These are phyloP conservation scores for Cystobasidiopsis lactophilus DNA, from an alignment of 768 basidiomycete species.

Conservation along the genomic window DNA sequence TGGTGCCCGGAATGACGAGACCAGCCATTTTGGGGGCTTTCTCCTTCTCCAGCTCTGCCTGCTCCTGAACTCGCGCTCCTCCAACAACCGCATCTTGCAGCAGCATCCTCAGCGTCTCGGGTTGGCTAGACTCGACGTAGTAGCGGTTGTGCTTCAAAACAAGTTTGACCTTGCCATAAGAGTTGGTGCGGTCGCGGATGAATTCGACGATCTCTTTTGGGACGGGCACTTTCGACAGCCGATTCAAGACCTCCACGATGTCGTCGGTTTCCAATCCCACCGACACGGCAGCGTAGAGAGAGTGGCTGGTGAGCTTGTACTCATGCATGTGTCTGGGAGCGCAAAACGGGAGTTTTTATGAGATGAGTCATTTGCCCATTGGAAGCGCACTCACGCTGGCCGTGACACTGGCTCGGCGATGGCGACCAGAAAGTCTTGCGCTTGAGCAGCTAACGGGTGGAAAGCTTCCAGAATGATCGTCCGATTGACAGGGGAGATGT, in stretches of 20 bases:
- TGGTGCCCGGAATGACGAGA: constrained; percentile 66
- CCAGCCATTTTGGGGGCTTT: constrained; percentile 65
- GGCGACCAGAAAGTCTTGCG: constrained; percentile 92
- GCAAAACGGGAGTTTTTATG: too few relatives aligned
- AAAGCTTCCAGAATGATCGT: constrained; percentile 94
- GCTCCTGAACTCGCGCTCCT: constrained; percentile 44
- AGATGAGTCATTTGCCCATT: too few relatives aligned
- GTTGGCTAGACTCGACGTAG: constrained; percentile 85
- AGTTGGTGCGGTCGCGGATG: constrained; percentile 79
- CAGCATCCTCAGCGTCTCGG: constrained; percentile 68
- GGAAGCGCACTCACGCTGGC: too few relatives aligned
- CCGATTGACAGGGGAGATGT: constrained; percentile 61
- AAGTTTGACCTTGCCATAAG: constrained; percentile 95
- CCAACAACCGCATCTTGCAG: constrained; percentile 69
- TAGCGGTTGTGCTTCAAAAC: constrained; percentile 96
- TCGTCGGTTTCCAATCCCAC: constrained; percentile 94
- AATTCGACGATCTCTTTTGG: constrained; percentile 64
- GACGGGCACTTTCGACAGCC: constrained; percentile 44
- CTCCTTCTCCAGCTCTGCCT: constrained; percentile 37
- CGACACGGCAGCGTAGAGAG: constrained; percentile 92
- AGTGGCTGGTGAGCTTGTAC: constrained; percentile 95
- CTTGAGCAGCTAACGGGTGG: constrained; percentile 89
- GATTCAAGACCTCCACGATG: constrained; percentile 65
- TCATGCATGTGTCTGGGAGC: constrained; percentile 99
- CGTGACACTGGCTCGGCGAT: constrained; percentile 98